Evolutionary conservation across 306 rosid species (phyloP), one percentile per base, ranked within the genome.

Genomic region (Citrullus amarus): DNA sequence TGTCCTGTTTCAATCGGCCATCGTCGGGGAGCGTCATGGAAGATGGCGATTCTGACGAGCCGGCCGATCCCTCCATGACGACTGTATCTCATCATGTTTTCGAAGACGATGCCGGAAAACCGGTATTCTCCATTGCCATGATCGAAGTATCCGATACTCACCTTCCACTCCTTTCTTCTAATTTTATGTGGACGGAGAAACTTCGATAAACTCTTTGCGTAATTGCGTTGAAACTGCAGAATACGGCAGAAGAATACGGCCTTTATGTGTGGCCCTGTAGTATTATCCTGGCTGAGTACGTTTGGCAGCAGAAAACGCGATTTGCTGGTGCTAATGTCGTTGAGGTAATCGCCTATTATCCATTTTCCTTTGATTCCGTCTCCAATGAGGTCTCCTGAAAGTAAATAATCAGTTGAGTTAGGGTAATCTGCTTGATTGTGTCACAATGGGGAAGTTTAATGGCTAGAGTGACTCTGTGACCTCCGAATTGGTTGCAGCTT

Each of bases 251-350:
- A 62, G 96, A 93, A 4, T 91, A 91, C 44, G 97, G 97, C 70
- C 87, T 91, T 11, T 92, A 89, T 81, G 93, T 91, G 50, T 95
- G 98, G 97, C 97, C 96, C n/a, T 95, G 92, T 72, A 84, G 93
- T 78, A 43, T 90, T 25, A 86, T 91, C 59, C 92, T 91, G 20
- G 92, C 87, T n/a, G 98, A 93, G 81, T 93, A 91, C 68, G 87
- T 88, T 81, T 91, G 97, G 93, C 98, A 91, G 80, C 93, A 93
- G 54, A 86, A 83, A 79, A 68, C 80, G 3, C 92, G 93, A 14
- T 93, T 93, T 74, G 18, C 81, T 28, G 91, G 86, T 62, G 88
- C 88, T 30, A 79, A 14, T 68, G 97, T 95, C 36, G 71, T 95
- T 48, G 98, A 93, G 95, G 95, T 81, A 48, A 46, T 11, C 36